A percentile compares a stretch with the other conserved stretches of the same genome.
These are phyloP conservation scores for Ligustrum vulgare DNA, from an alignment of 257 asterid genomes.

Conservation along the genomic window DNA sequence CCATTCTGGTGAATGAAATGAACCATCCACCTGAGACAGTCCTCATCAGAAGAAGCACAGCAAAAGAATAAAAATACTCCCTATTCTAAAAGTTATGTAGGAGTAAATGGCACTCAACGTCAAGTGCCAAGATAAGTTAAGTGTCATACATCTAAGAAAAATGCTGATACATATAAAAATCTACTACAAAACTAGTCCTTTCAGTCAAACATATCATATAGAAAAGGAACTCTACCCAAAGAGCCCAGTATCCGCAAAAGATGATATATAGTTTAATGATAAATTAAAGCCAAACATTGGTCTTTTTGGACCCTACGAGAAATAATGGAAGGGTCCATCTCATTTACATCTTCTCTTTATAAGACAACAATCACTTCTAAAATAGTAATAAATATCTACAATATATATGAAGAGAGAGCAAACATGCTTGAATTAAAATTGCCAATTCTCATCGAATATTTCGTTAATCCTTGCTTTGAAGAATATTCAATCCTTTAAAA, in stretches of 20 bases:
- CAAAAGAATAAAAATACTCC: slow-evolving; percentile 9
- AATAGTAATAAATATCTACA: neutral
- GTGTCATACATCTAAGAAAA: neutral
- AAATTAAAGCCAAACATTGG: neutral
- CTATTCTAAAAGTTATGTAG: slow-evolving; percentile 15
- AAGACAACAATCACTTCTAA: neutral
- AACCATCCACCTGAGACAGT: slow-evolving; percentile 98
- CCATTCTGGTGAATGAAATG: slow-evolving; percentile 99
- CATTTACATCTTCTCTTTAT: slow-evolving; percentile 11
- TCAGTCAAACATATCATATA: slow-evolving; percentile 1
- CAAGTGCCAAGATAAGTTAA: neutral
- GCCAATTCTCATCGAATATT: neutral
- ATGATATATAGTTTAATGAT: neutral
- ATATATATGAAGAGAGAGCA: neutral
- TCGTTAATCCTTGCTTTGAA: neutral
- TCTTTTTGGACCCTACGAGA: neutral
- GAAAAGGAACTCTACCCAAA: neutral
- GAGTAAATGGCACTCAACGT: slow-evolving; percentile 4
- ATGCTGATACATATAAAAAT: slow-evolving; percentile 5
- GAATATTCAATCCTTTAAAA: neutral
- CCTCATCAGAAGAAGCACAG: slow-evolving; percentile 73
- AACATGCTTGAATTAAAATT: neutral
- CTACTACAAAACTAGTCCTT: neutral
- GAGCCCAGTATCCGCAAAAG: neutral
- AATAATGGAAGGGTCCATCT: neutral